Base-by-base conservation (phyloP, 176 grass and related monocot genomes). In the Carex myosuroides region DNA sequence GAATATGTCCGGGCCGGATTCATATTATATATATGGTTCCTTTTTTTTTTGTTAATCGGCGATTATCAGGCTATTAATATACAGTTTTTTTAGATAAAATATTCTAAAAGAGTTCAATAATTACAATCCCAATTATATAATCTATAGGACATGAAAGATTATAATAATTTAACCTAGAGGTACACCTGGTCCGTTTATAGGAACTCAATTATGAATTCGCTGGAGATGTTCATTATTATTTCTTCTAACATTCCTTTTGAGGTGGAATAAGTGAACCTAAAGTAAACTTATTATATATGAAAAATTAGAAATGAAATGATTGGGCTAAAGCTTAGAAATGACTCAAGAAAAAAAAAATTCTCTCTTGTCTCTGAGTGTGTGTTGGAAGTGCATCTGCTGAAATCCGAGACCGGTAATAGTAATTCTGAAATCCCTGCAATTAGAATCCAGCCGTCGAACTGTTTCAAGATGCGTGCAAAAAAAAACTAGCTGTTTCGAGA, bases 261-360 rank as follows among this genome's bases (percentile, higher is more conserved):
- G 59, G 72, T 85, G 84, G 68, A 76, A 73, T 64, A 85, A 85
- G 72, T 85, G 68, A 63, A 63, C 72, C 70, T 78, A 68, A 86
- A 86, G 85, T 80, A 68, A 80, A 60, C 17, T 20, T 21, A 57
- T 66, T 67, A 22, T 86, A 56, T 73, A 30, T 71, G 35, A 78
- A 62, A 48, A 60, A 55, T n/a, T 63, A 84, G 8, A 50, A 41
- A 79, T 6, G 59, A 58, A 83, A 88, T 79, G 59, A 83, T 84
- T 65, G 60, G 55, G 37, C 46, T 76, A 79, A 84, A 79, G 58
- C 59, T 84, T 83, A 60, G 57, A 8, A 26, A 83, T 16, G 60
- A 69, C 61, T 56, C 37, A 46, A 77, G 21, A n/a, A n/a, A n/a
- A 53, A 35, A 64, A 33, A 22, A 54, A 83, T 46, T 67, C 80